Percentiles rank a stretch among this genome's conserved stretches.
Evolutionary conservation across 257 asterid genomes (phyloP).

Genomic region (Solanum tarijense): DNA sequence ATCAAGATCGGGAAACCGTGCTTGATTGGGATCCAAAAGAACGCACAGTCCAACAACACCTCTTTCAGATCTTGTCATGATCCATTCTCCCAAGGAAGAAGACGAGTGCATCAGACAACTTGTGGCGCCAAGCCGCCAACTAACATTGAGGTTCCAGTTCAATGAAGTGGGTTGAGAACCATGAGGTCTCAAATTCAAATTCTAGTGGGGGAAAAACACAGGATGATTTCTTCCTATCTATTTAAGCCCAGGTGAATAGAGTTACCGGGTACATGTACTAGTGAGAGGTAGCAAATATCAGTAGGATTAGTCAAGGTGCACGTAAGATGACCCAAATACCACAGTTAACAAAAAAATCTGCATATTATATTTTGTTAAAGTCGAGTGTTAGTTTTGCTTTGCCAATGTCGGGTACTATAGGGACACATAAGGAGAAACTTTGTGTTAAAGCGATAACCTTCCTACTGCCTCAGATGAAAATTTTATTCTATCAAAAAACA

Average conservation of each 20-base stretch:
- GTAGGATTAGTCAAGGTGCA: background rate
- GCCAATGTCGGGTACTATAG: background rate
- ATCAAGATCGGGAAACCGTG: background rate
- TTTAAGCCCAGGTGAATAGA: background rate
- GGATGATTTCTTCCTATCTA: background rate
- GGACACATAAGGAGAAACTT: background rate
- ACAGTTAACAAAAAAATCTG: background rate
- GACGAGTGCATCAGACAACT: slow-evolving; percentile 24
- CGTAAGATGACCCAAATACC: background rate
- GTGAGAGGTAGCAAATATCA: background rate
- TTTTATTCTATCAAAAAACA: background rate
- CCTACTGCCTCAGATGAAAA: background rate
- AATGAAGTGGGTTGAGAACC: background rate
- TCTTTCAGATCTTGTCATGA: background rate
- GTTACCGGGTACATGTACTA: background rate
- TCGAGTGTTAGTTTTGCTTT: background rate
- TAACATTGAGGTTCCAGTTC: slow-evolving; percentile 6
- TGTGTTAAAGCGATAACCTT: background rate
- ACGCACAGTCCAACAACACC: background rate
- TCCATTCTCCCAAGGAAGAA: slow-evolving; percentile 51
- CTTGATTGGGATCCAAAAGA: slow-evolving; percentile 9
- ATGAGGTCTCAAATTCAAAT: background rate
- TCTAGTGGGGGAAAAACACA: background rate
- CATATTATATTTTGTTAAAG: background rate
- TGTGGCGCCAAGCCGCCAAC: background rate